A percentile compares a stretch with the other conserved stretches of the same genome.
phyloP scores from a whole-genome alignment of 495 filamentous ascomycete genomes.

The Staphylotrichum tortipilum region DNA sequence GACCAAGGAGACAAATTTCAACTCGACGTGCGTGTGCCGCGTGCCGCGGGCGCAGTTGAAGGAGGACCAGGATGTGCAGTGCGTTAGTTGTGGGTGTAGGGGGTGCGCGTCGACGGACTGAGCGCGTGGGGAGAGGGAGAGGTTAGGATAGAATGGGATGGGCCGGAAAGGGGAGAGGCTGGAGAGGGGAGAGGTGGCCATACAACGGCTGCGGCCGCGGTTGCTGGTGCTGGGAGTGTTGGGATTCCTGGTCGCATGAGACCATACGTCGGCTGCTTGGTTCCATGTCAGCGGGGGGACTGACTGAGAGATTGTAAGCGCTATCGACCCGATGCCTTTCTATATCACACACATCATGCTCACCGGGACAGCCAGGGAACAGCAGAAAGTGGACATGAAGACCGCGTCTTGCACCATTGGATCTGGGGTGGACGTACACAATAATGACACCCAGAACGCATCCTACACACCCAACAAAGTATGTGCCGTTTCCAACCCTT shows the following conservation, averaged over 20 bases:
- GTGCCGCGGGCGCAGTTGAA: conserved; percentile 88
- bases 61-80: conserved; percentile 83
- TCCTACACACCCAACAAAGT: neutral
- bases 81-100: conserved; percentile 90
- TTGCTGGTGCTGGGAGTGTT: too few species aligned
- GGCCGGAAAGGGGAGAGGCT: neutral
- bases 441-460: conserved; percentile 6
- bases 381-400: neutral
- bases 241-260: too few species aligned
- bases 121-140: neutral
- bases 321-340: neutral
- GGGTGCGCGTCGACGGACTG: conserved; percentile 85
- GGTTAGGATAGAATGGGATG: too few species aligned
- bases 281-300: too few species aligned
- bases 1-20: conserved; percentile 98
- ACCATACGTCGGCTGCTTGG: too few species aligned
- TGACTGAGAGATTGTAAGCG: conserved; percentile 9
- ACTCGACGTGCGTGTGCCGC: conserved; percentile 93
- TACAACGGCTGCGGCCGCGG: neutral
- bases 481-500: conserved; percentile 1
- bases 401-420: neutral
- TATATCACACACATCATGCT: neutral
- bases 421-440: conserved; percentile 5
- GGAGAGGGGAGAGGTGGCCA: neutral
- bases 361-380: conserved; percentile 1